These are phyloP conservation scores for Nyssa sinensis DNA, from an alignment of 148 eudicot species.

Conservation along the genomic window DNA sequence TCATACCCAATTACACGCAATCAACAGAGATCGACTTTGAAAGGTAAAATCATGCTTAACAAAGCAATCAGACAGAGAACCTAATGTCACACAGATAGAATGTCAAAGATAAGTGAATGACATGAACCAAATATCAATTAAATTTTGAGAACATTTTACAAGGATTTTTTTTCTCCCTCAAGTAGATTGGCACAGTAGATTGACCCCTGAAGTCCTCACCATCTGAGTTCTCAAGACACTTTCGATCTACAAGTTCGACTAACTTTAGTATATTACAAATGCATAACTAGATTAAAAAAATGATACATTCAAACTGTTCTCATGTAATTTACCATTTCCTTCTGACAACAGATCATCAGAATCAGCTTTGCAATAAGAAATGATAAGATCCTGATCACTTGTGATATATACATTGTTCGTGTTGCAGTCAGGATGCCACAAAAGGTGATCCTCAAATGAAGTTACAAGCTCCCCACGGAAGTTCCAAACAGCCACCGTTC, in stretches of 20 bases:
- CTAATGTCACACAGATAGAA: too few species aligned
- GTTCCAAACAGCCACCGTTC: conserved; percentile 98
- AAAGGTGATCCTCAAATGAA: conserved; percentile 94
- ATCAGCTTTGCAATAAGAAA: conserved; percentile 95
- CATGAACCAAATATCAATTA: too few species aligned
- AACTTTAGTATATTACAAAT: too few species aligned
- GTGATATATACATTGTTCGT: conserved; percentile 96
- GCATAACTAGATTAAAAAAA: too few species aligned
- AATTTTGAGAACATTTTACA: too few species aligned
- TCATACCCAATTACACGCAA: too few species aligned
- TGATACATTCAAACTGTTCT: background rate
- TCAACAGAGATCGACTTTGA: too few species aligned
- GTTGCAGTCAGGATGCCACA: conserved; percentile 99
- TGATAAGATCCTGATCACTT: conserved; percentile 95
- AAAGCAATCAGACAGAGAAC: too few species aligned
- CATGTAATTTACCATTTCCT: conserved; percentile 56
- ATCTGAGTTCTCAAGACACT: background rate
- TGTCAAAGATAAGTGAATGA: too few species aligned
- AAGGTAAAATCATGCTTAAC: too few species aligned
- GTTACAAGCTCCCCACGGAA: conserved; percentile 97
- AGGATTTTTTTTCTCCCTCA: too few species aligned
- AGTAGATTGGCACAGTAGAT: background rate
- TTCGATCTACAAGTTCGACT: background rate
- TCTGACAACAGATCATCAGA: conserved; percentile 66
- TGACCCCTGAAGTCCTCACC: background rate